Evolutionary conservation across 2,329 filamentous ascomycete species (phyloP).

Genomic region (Stenocarpella maydis): DNA sequence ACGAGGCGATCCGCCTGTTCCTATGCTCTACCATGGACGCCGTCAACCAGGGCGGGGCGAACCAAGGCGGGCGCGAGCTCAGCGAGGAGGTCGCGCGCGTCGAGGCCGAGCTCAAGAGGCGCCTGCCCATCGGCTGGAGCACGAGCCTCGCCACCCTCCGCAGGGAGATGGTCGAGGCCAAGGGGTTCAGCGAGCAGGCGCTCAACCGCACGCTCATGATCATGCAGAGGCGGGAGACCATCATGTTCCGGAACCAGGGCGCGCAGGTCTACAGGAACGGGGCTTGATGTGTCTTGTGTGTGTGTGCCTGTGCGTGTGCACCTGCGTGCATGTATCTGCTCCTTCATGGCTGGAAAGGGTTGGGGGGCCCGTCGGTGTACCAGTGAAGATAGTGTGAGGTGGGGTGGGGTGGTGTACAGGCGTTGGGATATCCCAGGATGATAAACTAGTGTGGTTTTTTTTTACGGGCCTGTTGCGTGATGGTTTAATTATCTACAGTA

Average conservation of each 20-base stretch:
- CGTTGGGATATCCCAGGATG: slow-evolving; percentile 28
- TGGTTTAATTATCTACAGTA: slow-evolving; percentile 12
- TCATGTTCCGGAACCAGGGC: slow-evolving; percentile 81
- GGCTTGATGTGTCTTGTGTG: slow-evolving; percentile 53
- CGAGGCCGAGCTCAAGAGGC: slow-evolving; percentile 85
- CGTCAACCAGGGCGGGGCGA: slow-evolving; percentile 84
- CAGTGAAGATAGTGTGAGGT: not conserved
- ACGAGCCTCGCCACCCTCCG: slow-evolving; percentile 87
- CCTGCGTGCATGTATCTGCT: not conserved
- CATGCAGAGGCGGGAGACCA: slow-evolving; percentile 85
- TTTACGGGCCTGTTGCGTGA: slow-evolving; percentile 11
- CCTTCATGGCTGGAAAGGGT: not conserved
- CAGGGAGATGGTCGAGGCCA: slow-evolving; percentile 90
- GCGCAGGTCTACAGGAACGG: slow-evolving; percentile 78
- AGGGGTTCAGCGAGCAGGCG: slow-evolving; percentile 87
- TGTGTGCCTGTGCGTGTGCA: not conserved
- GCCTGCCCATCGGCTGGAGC: slow-evolving; percentile 94
- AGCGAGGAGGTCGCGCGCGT: slow-evolving; percentile 89
- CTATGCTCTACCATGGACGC: slow-evolving; percentile 97
- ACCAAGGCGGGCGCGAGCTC: slow-evolving; percentile 83
- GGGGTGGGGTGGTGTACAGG: slow-evolving; percentile 24
- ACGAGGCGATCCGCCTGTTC: slow-evolving; percentile 97
- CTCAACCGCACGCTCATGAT: slow-evolving; percentile 87
- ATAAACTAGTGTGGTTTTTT: slow-evolving; percentile 13
- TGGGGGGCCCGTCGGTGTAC: not conserved